Base-by-base conservation (phyloP, 2,329 filamentous ascomycete species). In the Tolypocladium endophyticum region DNA sequence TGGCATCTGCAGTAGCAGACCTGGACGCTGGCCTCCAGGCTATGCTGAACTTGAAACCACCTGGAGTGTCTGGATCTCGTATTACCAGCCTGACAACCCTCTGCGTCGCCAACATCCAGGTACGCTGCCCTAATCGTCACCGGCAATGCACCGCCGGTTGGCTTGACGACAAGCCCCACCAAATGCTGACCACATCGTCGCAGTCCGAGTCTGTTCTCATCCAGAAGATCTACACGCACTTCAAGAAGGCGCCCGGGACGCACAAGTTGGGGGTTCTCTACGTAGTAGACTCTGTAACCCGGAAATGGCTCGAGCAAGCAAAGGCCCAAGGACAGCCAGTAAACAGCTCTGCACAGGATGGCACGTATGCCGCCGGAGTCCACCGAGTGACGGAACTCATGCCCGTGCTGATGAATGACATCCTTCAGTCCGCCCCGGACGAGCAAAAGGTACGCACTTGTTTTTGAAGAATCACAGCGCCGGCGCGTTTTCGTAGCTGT, bases 231-330 rank as follows among this genome's bases (percentile, higher is more conserved):
- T 96, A 90, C 78, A 95, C 92, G 66, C 92, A 97, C 72, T 95
- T 97, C 83, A 96, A 95, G 77, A 96, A 94, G 77, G 88, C 92
- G 67, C 90, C 91, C 62, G 86, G 86, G 73, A 96, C 92, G 73
- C 93, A 99, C 84, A 99, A 99, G 79, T 84, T 99, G 76, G 94
- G 94, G 78, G 92, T 97, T 72, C 87, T 99, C 79, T 99, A 99
- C 87, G 92, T 97, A 79, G 90, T 99, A 92, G 94, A 99, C 83
- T 96, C 93, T 81, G 92, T 99, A 84, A 93, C 92, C 75, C 91
- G 94, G 77, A 93, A 95, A 80, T 99, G 94, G 93, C 87, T 96
- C 80, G 93, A 97, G 75, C 89, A 92, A 77, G 93, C 94, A 71
- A 94, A 92, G 77, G 84, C 87, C 71, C 84, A 89, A 67, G 90